Percentiles rank a stretch among this genome's conserved stretches.
Evolutionary conservation across 2,329 filamentous ascomycete species (phyloP).

Genomic region (Trichoderma asperellum): DNA sequence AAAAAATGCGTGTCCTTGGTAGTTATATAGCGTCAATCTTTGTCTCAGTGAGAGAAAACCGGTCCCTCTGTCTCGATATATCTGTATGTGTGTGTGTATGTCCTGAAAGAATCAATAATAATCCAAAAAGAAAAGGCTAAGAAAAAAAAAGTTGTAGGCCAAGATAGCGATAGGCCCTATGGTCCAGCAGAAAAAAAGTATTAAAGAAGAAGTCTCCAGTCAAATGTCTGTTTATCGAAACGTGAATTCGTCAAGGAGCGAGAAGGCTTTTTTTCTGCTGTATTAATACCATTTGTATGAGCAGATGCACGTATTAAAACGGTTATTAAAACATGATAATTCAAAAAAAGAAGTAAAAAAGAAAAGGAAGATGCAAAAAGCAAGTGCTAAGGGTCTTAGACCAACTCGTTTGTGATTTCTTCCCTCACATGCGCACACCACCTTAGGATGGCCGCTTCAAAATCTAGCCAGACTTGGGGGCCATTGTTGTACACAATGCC

Average conservation of each 20-base stretch:
- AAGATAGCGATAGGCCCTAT: neutral
- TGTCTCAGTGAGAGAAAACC: slow-evolving; percentile 21
- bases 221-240: slow-evolving; percentile 23
- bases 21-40: slow-evolving; percentile 25
- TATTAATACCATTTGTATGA: slow-evolving; percentile 24
- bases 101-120: slow-evolving; percentile 24
- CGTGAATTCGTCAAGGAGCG: slow-evolving; percentile 28
- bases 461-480: slow-evolving; percentile 73
- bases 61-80: slow-evolving; percentile 6
- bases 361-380: slow-evolving; percentile 8
- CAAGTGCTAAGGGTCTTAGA: slow-evolving; percentile 25
- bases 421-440: slow-evolving; percentile 85
- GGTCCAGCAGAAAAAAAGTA: neutral
- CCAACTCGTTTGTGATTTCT: slow-evolving; percentile 75
- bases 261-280: slow-evolving; percentile 12
- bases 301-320: slow-evolving; percentile 25
- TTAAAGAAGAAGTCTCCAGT: slow-evolving; percentile 21
- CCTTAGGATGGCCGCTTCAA: slow-evolving; percentile 78
- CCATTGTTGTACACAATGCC: slow-evolving; percentile 78
- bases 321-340: slow-evolving; percentile 6
- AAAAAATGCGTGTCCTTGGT: slow-evolving; percentile 1
- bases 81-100: slow-evolving; percentile 7
- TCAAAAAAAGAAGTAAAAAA: slow-evolving; percentile 3
- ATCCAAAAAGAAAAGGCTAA: slow-evolving; percentile 14
- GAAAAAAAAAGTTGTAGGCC: neutral